A percentile compares a stretch with the other conserved stretches of the same genome.
These are phyloP conservation scores for Sclerotinia borealis DNA, from an alignment of 2,329 filamentous ascomycete genomes.

Conservation along the genomic window DNA sequence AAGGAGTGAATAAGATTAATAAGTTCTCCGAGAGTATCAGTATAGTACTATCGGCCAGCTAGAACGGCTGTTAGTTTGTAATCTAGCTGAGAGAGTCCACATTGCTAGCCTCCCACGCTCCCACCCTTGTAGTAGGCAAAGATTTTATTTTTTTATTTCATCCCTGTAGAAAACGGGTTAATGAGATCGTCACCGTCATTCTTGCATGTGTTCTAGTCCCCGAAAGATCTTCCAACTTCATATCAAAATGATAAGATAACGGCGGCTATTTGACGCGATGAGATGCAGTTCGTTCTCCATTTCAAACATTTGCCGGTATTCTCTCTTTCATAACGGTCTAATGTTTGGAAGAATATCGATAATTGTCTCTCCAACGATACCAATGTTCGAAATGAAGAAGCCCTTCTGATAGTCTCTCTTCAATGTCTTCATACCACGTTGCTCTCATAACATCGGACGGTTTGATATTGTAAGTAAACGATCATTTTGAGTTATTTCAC, in stretches of 20 bases:
- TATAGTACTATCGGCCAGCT: neutral
- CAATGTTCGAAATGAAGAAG: neutral
- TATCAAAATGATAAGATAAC: neutral
- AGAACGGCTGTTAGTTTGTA: neutral
- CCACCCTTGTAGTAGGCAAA: neutral
- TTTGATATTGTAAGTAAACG: neutral
- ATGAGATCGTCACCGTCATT: neutral
- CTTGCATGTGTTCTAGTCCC: neutral
- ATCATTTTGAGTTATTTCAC: neutral
- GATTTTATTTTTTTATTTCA: neutral
- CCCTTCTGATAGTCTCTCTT: neutral
- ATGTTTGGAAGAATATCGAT: too few relatives aligned
- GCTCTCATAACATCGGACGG: neutral
- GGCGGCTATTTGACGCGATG: conserved; percentile 11
- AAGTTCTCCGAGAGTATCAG: too few relatives aligned
- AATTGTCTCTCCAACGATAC: neutral
- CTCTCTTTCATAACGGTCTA: too few relatives aligned
- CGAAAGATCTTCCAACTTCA: neutral
- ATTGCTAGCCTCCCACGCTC: neutral
- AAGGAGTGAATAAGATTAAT: neutral
- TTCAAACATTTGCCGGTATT: too few relatives aligned
- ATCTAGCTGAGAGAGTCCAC: neutral
- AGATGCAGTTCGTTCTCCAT: neutral
- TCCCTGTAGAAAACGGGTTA: neutral
- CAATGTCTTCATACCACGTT: too few relatives aligned